These are phyloP conservation scores for Apiotrichum veenhuisii DNA, from an alignment of 1,284 basidiomycete genomes.

Conservation along the genomic window DNA sequence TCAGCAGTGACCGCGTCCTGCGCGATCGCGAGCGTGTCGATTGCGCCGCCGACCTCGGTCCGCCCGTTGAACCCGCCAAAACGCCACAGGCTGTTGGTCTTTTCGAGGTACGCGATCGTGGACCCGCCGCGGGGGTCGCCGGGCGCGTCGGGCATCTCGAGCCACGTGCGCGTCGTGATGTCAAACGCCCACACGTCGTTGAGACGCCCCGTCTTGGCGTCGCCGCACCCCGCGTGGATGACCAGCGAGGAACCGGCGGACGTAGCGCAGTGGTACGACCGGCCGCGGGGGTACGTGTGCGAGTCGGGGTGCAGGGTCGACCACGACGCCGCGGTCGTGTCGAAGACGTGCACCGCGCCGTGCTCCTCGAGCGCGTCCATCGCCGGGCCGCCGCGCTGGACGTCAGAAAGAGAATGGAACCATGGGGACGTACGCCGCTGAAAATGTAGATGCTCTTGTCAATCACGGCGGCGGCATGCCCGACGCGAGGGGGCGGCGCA, in stretches of 20 bases:
- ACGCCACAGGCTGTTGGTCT: slow-evolving; percentile 20
- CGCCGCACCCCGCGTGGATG: slow-evolving; percentile 32
- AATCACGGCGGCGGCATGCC: slow-evolving; percentile 25
- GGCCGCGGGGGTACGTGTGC: slow-evolving; percentile 11
- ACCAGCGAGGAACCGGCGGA: slow-evolving; percentile 13
- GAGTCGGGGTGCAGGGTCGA: slow-evolving; percentile 9
- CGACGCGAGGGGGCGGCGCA: slow-evolving; percentile 27
- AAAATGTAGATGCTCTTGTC: slow-evolving; percentile 29
- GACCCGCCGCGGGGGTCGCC: slow-evolving; percentile 27
- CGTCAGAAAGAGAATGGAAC: neutral
- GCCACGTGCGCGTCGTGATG: slow-evolving; percentile 15
- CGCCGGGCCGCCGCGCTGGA: slow-evolving; percentile 26
- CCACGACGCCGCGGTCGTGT: slow-evolving; percentile 21
- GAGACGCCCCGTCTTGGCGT: slow-evolving; percentile 24
- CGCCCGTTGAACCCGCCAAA: slow-evolving; percentile 35
- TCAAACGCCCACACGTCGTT: slow-evolving; percentile 31
- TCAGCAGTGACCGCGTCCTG: neutral
- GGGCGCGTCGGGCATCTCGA: slow-evolving; percentile 23
- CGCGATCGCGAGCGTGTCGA: slow-evolving; percentile 28
- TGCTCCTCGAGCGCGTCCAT: slow-evolving; percentile 28
- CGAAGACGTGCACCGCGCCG: slow-evolving; percentile 26
- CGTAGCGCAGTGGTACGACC: slow-evolving; percentile 26
- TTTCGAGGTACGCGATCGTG: slow-evolving; percentile 18
- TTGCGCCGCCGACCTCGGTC: slow-evolving; percentile 30
- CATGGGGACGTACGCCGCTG: slow-evolving; percentile 27